Percentiles rank a stretch among this genome's conserved stretches.
Conservation (phyloP, 2,329 filamentous ascomycete species). For the Xylariaceae sp. region DNA sequence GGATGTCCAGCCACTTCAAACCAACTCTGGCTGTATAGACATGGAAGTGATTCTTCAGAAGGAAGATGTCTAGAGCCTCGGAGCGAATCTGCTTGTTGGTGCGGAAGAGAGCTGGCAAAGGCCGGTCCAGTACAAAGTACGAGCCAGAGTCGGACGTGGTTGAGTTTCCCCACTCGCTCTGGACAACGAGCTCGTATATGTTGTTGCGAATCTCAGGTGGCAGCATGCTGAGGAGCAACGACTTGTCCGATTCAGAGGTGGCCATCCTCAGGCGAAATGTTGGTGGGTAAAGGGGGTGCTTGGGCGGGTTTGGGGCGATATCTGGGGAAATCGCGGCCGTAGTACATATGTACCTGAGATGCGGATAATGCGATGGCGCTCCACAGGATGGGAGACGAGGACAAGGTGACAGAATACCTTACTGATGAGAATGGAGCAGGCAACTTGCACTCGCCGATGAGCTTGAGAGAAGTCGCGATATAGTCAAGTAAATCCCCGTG, state of each 20-base stretch:
- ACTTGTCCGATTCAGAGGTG: background rate
- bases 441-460: too few relatives aligned
- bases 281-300: too few relatives aligned
- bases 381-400: too few relatives aligned
- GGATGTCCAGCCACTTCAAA: conserved; percentile 15
- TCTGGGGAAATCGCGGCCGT: too few relatives aligned
- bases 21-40: conserved; percentile 17
- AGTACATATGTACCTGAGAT: too few relatives aligned
- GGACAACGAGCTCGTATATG: conserved; percentile 16
- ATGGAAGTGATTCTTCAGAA: conserved; percentile 18
- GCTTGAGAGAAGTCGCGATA: too few relatives aligned
- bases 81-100: conserved; percentile 16
- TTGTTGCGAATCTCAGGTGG: conserved; percentile 16
- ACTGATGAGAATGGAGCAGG: too few relatives aligned
- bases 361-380: too few relatives aligned
- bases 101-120: conserved; percentile 19
- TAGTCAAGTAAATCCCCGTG: too few relatives aligned
- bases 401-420: too few relatives aligned
- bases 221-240: conserved; percentile 3
- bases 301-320: background rate
- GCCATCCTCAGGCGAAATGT: conserved; percentile 5
- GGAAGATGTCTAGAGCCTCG: conserved; percentile 19
- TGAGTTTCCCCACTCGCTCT: conserved; percentile 11
- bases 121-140: conserved; percentile 17
- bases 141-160: conserved; percentile 1